Base-by-base conservation (phyloP, 305 asterid genomes). In the Fraxinus baroniana region DNA sequence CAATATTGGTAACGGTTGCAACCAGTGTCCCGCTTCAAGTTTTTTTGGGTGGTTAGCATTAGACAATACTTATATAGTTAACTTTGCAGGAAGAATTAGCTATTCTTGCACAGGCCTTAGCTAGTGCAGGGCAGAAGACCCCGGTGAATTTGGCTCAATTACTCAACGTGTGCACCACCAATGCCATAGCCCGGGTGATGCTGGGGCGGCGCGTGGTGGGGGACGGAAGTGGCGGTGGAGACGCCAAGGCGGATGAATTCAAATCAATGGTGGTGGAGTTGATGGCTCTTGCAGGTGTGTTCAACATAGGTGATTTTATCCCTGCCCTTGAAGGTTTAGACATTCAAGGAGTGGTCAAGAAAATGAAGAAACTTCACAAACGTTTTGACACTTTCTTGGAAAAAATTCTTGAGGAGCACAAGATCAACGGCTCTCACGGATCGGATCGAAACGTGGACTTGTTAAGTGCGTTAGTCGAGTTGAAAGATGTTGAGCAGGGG, bases 241-340 rank as follows among this genome's bases (percentile, higher is more conserved):
- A 93, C 13, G 87, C 86, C 4, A 90, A 91, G 81, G 97, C 98
- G 17, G 94, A 91, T 80, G 97, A 91, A 88, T 94, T 95, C 85
- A 92, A 93, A 79, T 89, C 84, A 1, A 94, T 94, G 95, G 97
- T 94, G 82, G 91, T 88, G 83, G 99, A 95, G 86, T 55, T 94
- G 76, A 91, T 95, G 99, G 90, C 80, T 30, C 64, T 93, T 84
- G 92, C 92, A 17, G 98, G 99, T 0, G 94, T 81, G 1, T 93
- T 94, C 88, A 95, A 94, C 86, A 8, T 95, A 26, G 94, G 99
- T 8, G 99, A 95, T 75, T 93, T 92, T 79, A 94, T 95, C 74
- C 98, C 97, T 3, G 85, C 80, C 0, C 92, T 95, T 10, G 94
- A 93, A 52, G 24, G 86, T 33, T 74, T 94, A 0, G 99, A 95